Conservation (phyloP, 2,329 filamentous ascomycete species). For the Ophiostoma sp. region DNA sequence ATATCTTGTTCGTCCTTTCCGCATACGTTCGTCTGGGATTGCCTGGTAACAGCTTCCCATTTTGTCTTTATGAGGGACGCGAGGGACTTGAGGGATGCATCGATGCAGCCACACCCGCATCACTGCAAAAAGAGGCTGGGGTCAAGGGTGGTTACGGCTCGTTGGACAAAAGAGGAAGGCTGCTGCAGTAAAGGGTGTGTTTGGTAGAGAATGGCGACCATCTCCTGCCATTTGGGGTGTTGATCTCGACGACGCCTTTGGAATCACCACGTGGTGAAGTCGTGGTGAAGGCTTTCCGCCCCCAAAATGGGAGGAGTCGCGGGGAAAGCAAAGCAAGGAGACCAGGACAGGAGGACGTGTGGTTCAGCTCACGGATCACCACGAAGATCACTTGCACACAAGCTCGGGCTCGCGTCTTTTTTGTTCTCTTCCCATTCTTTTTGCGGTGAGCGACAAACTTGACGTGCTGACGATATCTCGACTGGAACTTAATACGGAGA, state of each 20-base stretch:
- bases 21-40: neutral
- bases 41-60: neutral
- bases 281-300: neutral
- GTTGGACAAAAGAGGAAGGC: neutral
- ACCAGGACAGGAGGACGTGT: neutral
- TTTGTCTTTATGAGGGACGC: neutral
- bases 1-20: neutral
- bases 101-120: neutral
- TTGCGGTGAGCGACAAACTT: neutral
- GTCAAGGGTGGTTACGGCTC: neutral
- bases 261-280: conserved; percentile 5
- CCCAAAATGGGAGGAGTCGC: neutral
- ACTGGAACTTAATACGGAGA: neutral
- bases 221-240: neutral
- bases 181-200: neutral
- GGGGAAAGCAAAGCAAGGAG: neutral
- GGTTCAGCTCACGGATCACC: neutral
- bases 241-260: neutral
- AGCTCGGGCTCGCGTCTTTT: neutral
- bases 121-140: neutral
- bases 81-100: neutral
- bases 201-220: neutral
- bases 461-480: neutral
- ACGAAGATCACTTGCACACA: neutral
- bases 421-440: neutral